phyloP scores from a whole-genome alignment of 192 early-diverging fungal species.

The Geosiphon pyriformis region DNA sequence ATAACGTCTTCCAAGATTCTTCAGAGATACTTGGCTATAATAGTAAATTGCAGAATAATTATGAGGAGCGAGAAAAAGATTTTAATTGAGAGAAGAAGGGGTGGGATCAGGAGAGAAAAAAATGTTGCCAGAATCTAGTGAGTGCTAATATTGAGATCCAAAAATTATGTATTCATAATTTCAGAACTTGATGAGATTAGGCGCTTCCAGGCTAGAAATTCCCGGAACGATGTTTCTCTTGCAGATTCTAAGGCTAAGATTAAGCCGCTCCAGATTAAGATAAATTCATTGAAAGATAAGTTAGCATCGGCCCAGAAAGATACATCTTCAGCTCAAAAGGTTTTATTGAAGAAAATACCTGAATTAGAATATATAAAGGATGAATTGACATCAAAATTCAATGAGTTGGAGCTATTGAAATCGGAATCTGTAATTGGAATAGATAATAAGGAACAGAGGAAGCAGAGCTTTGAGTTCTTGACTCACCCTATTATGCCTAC shows the following conservation, averaged over 20 bases:
- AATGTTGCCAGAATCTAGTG: not conserved
- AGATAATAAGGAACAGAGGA: not conserved
- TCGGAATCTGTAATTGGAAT: conserved; percentile 3
- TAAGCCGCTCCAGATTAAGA: conserved; percentile 15
- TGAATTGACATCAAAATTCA: not conserved
- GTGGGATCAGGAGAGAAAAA: conserved; percentile 5
- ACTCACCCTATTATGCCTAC: not conserved
- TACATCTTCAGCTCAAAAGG: conserved; percentile 11
- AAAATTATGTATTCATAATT: not conserved
- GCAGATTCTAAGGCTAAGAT: conserved; percentile 10
- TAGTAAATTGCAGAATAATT: conserved; percentile 13
- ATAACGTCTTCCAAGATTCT: conserved; percentile 3
- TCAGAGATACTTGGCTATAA: conserved; percentile 9
- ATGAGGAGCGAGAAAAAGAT: conserved; percentile 5
- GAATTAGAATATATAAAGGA: conserved; percentile 4
- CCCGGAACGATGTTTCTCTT: conserved; percentile 7
- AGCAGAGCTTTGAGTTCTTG: too few relatives aligned
- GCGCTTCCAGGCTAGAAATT: conserved; percentile 6
- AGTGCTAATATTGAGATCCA: not conserved
- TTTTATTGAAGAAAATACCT: conserved; percentile 11
- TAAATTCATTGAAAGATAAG: conserved; percentile 18
- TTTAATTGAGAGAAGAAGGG: conserved; percentile 11
- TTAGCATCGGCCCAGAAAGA: conserved; percentile 15
- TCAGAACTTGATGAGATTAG: not conserved
- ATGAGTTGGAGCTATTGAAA: conserved; percentile 8